phyloP scores from a whole-genome alignment of 2,329 filamentous ascomycete species.

The Penicillium sumatraense region DNA sequence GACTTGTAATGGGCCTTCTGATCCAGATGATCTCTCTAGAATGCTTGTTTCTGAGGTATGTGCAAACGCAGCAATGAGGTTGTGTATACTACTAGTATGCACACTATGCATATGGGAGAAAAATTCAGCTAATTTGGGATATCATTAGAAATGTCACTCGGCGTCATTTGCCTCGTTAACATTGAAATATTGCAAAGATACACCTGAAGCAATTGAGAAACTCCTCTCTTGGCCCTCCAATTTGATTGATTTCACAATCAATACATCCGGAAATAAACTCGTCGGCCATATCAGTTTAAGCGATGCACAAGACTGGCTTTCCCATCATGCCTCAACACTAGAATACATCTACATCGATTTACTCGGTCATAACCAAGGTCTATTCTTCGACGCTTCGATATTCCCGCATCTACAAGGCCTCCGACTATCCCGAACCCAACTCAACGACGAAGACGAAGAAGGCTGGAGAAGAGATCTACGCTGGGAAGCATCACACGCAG shows the following conservation, averaged over 20 bases:
- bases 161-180: conserved; percentile 10
- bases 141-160: conserved; percentile 2
- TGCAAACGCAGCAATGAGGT: no score
- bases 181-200: conserved; percentile 9
- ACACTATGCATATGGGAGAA: no score
- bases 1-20: background rate
- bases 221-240: conserved; percentile 9
- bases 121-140: no score
- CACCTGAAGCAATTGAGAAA: conserved; percentile 8
- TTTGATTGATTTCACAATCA: conserved; percentile 10
- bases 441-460: conserved; percentile 11
- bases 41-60: conserved; percentile 6
- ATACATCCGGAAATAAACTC: conserved; percentile 5
- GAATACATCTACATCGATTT: conserved; percentile 7
- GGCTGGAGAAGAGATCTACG: conserved; percentile 1
- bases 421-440: conserved; percentile 8
- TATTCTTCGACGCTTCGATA: conserved; percentile 4
- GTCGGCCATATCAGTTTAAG: conserved; percentile 5
- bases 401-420: conserved; percentile 7
- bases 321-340: conserved; percentile 6
- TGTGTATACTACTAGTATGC: no score
- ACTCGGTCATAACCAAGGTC: conserved; percentile 6
- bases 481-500: conserved; percentile 10
- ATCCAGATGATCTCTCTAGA: background rate
- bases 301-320: conserved; percentile 5